Base-by-base conservation (phyloP, 2,329 filamentous ascomycete genomes). In the Trichoderma gracile region DNA sequence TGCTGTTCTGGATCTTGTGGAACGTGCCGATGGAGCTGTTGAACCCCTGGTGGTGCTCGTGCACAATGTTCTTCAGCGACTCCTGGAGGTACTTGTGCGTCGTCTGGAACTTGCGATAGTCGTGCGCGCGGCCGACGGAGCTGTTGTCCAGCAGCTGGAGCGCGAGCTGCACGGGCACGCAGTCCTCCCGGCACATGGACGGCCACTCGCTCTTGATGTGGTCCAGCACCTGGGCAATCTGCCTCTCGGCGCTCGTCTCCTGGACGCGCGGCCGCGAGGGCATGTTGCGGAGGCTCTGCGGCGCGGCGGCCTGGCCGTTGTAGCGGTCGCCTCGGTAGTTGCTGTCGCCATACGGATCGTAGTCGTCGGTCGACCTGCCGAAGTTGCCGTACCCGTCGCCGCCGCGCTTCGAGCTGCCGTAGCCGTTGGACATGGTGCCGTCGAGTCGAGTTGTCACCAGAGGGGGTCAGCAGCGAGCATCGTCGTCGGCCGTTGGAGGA, bases 1-100 rank as follows among this genome's bases (percentile, higher is more conserved):
- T 95, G 77, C 92, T 97, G 59, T 89, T 87, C 76, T 99, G 95
- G 67, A 99, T 99, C 78, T 96, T 97, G 81, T 99, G 96, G 74
- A 98, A 99, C 21, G 94, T 98, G 76, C 94, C 95, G 68, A 99
- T 98, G 57, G 94, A 97, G 77, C 92, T 97, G 79, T 98, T 99
- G 84, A 99, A 99, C 53, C 95, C 96, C 77, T 99, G 95, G 74
- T 99, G 94, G 74, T 99, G 94, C 79, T 99, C 94, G 76, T 99
- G 97, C 27, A 99, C 95, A 71, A 99, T 97, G 40, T 89, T 88
- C 77, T 97, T 97, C 64, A 99, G 82, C 10, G 94, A 93, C 71
- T 90, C 89, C 74, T 99, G 93, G n/a, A 99, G 85, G 74, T 95
- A 92, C 68, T 87, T 83, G 75, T 97, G 92, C 53, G 92, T 93